Evolutionary conservation across 805 yeast species (phyloP), one percentile per base, ranked within the genome.

Genomic region (Zygoascus biomembranicola): DNA sequence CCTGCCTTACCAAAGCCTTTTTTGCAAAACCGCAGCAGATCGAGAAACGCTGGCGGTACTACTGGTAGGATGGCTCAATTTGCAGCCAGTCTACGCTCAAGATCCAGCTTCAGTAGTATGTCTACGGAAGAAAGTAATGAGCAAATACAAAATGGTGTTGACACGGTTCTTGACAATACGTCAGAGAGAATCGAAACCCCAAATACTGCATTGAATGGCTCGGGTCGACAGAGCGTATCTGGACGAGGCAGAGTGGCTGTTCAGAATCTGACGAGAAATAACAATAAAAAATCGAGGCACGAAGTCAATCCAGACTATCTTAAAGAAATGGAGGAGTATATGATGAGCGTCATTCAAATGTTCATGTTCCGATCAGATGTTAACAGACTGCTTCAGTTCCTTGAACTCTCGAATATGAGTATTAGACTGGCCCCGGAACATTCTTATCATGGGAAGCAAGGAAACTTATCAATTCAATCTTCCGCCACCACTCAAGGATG

Each of bases 401-500:
- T 92, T 55, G 99, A 94, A 63, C 71, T 94, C 14, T 90, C 97
- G 0, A 95, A 96, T 0, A 78, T 94, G 58, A 87, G 96, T 6
- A 81, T 94, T 8, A 73, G 90, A 48, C 72, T 94, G 43, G 84
- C 92, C 49, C 83, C 87, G 58, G 99, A 94, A 66, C 78, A 81
- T 31, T 85, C 87, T 0, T 85, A 76, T 63, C 81, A 81, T 53
- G 96, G 98, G 1, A 94, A 90, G 62, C 97, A 94, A 68, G 99
- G 99, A 1, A 79, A 81, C 50, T 68, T 92, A 54, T 79, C 86
- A 52, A 80, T 90, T 47, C 81, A 90, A 19, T 84, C 96, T 0
- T 81, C 89, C 0, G 92, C 98, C 0, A 81, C 81, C 57, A 77
- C 90, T 0, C 95, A 89, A 66, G 98, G 99, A 2, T 94, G 99